phyloP scores from a whole-genome alignment of 2,329 filamentous ascomycete genomes.

The Claviceps purpurea region DNA sequence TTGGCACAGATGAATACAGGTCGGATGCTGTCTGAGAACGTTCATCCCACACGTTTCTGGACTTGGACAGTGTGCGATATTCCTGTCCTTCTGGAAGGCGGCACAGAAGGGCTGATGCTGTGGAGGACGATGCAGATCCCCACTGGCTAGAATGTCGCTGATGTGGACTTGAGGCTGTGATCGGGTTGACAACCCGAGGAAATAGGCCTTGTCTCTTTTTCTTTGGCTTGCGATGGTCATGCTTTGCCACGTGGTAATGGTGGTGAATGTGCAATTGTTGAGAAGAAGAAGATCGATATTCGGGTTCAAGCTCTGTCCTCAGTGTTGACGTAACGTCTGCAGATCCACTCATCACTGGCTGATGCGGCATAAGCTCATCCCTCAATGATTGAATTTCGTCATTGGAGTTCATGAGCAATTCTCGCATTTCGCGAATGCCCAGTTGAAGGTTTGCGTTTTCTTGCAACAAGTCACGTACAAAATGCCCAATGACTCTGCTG shows the following conservation, averaged over 20 bases:
- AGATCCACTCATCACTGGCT: conserved; percentile 40
- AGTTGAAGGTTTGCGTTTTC: conserved; percentile 92
- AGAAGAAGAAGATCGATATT: conserved; percentile 28
- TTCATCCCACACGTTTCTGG: conserved; percentile 39
- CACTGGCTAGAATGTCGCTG: conserved; percentile 24
- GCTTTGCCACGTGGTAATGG: conserved; percentile 68
- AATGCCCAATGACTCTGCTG: conserved; percentile 75
- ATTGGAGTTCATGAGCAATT: conserved; percentile 83
- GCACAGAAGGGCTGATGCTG: conserved; percentile 26
- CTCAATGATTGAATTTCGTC: conserved; percentile 82
- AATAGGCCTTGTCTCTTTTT: conserved; percentile 58
- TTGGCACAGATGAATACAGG: conserved; percentile 62
- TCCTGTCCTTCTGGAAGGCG: conserved; percentile 32
- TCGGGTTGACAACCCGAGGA: conserved; percentile 47
- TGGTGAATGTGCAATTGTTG: conserved; percentile 88
- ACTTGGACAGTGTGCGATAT: conserved; percentile 31
- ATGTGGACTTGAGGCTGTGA: conserved; percentile 21
- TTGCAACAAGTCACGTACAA: conserved; percentile 87
- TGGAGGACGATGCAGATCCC: conserved; percentile 24
- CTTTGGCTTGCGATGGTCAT: conserved; percentile 49
- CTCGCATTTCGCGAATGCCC: conserved; percentile 79
- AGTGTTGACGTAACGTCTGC: conserved; percentile 39
- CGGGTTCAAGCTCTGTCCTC: conserved; percentile 53
- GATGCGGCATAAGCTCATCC: conserved; percentile 68
- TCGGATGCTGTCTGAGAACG: conserved; percentile 43